phyloP scores from a whole-genome alignment of 2,329 filamentous ascomycete genomes.

The Xenoacremonium recifei region DNA sequence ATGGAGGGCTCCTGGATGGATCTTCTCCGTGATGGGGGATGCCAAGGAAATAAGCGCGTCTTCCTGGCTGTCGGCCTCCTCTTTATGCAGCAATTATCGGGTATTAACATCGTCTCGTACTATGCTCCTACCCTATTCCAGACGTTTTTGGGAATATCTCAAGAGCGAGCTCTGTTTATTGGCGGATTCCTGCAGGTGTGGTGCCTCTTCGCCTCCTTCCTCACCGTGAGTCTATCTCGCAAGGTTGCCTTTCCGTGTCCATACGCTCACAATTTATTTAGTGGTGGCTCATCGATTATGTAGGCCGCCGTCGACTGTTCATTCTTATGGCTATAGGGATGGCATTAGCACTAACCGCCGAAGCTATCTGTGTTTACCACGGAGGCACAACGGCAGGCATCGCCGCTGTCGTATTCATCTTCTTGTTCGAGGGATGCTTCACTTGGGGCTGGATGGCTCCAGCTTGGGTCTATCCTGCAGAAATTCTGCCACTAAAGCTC shows the following conservation, averaged over 20 bases:
- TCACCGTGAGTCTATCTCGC: no score
- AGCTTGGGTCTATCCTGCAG: background rate
- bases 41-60: constrained; percentile 29
- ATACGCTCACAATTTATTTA: no score
- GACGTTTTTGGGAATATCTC: no score
- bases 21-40: constrained; percentile 30
- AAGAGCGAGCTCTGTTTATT: constrained; percentile 47
- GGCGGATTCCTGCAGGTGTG: constrained; percentile 51
- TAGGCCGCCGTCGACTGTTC: background rate
- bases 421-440: background rate
- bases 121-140: background rate
- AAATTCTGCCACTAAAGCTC: background rate
- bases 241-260: no score
- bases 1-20: constrained; percentile 24
- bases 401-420: background rate
- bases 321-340: background rate
- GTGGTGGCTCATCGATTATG: background rate
- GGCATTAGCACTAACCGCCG: background rate
- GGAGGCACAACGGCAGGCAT: background rate
- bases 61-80: constrained; percentile 32
- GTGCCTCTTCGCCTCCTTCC: constrained; percentile 39
- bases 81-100: constrained; percentile 43
- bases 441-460: background rate
- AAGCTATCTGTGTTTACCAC: background rate
- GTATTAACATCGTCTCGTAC: constrained; percentile 49